Base-by-base conservation (phyloP, 345 rosid genomes). In the Punica granatum region DNA sequence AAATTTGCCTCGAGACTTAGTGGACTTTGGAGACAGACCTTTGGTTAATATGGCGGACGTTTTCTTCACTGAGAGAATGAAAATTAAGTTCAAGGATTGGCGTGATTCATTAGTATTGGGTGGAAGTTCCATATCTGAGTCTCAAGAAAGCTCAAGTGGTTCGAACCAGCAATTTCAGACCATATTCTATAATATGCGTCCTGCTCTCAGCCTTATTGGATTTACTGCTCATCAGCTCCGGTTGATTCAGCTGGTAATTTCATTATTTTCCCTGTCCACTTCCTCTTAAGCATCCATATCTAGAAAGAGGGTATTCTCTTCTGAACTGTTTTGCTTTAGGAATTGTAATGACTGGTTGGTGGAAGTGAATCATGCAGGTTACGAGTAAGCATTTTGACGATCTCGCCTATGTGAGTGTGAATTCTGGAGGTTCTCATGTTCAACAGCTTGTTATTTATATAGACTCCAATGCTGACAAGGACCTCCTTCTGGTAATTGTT, bases 31-130 rank as follows among this genome's bases (percentile, higher is more conserved):
- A 53, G 88, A 84, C 36, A 59, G 72, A 25, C 80, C 83, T 14
- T 68, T 81, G 80, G 81, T 67, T 60, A 78, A 85, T 39, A 67
- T 89, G 54, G 76, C 81, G 0, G 93, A 89, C 80, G 42, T 88
- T 75, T 80, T 89, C 48, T 91, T 94, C 67, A 74, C 86, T n/a
- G 92, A 88, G 69, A 86, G 97, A 82, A 89, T 91, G 86, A 91
- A 88, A 80, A 81, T 72, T 39, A 83, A 54, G 69, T 58, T 94
- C 59, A 73, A 66, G 60, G 87, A 84, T 51, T 94, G 98, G 98
- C 84, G 76, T 33, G 79, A 76, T 68, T 80, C 65, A n/a, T 71
- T 91, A 32, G 78, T 91, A 66, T 70, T 49, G 19, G 71, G 73
- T 42, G 76, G 77, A 66, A 78, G 73, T 34, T 77, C 62, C 30